Base-by-base conservation (phyloP, 2,329 filamentous ascomycete genomes). In the Colletotrichum sp. region DNA sequence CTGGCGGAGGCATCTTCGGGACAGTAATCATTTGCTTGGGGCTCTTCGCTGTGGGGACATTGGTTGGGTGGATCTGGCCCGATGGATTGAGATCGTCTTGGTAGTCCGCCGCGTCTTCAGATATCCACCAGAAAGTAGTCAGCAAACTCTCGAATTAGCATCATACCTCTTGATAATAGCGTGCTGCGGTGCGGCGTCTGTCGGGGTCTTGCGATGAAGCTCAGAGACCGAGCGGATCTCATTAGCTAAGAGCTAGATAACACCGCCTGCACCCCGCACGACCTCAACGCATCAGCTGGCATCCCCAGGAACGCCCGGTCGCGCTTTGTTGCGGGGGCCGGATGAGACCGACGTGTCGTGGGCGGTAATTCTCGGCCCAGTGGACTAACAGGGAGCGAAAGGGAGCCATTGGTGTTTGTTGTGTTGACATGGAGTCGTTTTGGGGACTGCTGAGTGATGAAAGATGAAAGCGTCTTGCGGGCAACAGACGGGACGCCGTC, bases 181-280 rank as follows among this genome's bases (percentile, higher is more conserved):
- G 58, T 15, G 30, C 28, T 32, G 58, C 4, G 21, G 28, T 34
- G 15, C 30, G 32, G 13, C 58, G 32, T n/a, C 18, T 63, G 30
- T 63, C 58, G 58, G 58, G 18, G 30, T 61, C 30, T 26, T 16
- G 28, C 28, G 18, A 32, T 21, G 58, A 34, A 61, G 26, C 18
- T n/a, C 9, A 57, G 48, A 36, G 43, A 57, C 66, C 32, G 15
- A 30, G 74, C 64, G 74, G 65, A 74, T 65, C 57, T 34, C 38
- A 69, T 76, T 76, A 76, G 74, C 74, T 70, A 74, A 76, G 32
- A 61, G 65, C 68, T 43, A 66, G 68, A 67, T 57, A 68, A 55
- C 69, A 64, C 55, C 57, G 36, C 26, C 30, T 74, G 71, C 65
- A 70, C 74, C 74, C 74, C 74, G 71, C 74, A 76, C 71, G 48